A percentile compares a stretch with the other conserved stretches of the same genome.
Evolutionary conservation across 2,329 filamentous ascomycete genomes (phyloP).

Genomic region (Arthrobotrys pseudoclavata): DNA sequence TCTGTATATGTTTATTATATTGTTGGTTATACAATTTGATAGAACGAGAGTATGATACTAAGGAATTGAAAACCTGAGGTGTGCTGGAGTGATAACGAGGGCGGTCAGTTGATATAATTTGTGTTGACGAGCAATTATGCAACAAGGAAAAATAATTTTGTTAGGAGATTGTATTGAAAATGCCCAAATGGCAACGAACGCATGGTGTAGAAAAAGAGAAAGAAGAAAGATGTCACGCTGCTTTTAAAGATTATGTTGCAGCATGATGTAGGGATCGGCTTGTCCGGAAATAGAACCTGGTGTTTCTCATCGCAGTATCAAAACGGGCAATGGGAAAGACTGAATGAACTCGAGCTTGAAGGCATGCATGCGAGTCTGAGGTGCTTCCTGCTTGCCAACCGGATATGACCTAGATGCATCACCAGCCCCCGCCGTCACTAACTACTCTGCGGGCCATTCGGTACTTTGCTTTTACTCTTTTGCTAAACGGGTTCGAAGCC

Average conservation of each 20-base stretch:
- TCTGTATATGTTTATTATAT: conserved; percentile 2
- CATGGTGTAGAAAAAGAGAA: conserved; percentile 26
- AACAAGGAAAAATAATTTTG: conserved; percentile 31
- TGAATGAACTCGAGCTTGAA: conserved; percentile 13
- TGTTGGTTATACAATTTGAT: not conserved
- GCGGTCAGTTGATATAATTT: conserved; percentile 21
- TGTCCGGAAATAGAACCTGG: conserved; percentile 60
- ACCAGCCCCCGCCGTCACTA: conserved; percentile 43
- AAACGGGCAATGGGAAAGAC: conserved; percentile 34
- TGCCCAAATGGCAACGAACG: conserved; percentile 31
- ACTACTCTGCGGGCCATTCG: not conserved
- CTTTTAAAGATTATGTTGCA: conserved; percentile 54
- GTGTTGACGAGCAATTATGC: conserved; percentile 46
- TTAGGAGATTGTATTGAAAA: conserved; percentile 11
- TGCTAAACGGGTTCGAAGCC: conserved; percentile 36
- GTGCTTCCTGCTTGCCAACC: conserved; percentile 58
- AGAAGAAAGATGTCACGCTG: conserved; percentile 50
- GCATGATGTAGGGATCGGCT: conserved; percentile 60
- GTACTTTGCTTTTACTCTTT: conserved; percentile 35
- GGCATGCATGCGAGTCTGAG: conserved; percentile 50
- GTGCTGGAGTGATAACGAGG: not conserved
- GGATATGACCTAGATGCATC: conserved; percentile 60
- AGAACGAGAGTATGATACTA: conserved; percentile 13
- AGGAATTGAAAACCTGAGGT: not conserved
- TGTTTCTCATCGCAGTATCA: conserved; percentile 54